A percentile compares a stretch with the other conserved stretches of the same genome.
phyloP scores from a whole-genome alignment of 495 filamentous ascomycete genomes.

The Tetracladium setigerum region DNA sequence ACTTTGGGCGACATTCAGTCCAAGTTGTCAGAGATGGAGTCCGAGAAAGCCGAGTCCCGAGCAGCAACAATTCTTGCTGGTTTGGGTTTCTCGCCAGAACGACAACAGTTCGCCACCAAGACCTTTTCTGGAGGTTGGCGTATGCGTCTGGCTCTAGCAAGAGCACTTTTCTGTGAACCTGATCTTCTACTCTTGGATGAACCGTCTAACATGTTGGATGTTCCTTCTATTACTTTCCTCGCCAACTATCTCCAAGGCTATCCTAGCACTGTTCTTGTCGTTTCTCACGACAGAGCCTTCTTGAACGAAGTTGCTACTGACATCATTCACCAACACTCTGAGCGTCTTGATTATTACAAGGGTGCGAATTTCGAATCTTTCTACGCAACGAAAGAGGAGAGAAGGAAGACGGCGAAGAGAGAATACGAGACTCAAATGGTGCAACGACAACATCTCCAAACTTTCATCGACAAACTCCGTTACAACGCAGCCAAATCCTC shows the following conservation, averaged over 20 bases:
- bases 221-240: constrained; percentile 98
- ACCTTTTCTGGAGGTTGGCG: constrained; percentile 99
- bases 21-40: constrained; percentile 98
- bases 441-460: constrained; percentile 77
- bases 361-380: constrained; percentile 97
- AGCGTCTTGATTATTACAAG: constrained; percentile 97
- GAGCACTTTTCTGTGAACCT: constrained; percentile 97
- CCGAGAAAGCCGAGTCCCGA: constrained; percentile 92
- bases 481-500: constrained; percentile 99
- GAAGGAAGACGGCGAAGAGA: constrained; percentile 89
- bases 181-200: constrained; percentile 95
- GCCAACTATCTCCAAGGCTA: constrained; percentile 93
- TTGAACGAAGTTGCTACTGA: constrained; percentile 99
- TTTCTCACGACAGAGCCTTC: constrained; percentile 98
- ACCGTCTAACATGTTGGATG: constrained; percentile 99
- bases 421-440: constrained; percentile 99
- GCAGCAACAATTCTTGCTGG: constrained; percentile 94
- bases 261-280: constrained; percentile 90
- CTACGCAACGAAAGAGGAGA: constrained; percentile 96
- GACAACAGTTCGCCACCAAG: constrained; percentile 88
- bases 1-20: constrained; percentile 83
- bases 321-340: constrained; percentile 97
- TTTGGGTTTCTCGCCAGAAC: constrained; percentile 90
- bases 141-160: constrained; percentile 91
- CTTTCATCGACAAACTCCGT: constrained; percentile 99